These are phyloP conservation scores for Plantago major DNA, from an alignment of 257 asterid genomes.

Conservation along the genomic window DNA sequence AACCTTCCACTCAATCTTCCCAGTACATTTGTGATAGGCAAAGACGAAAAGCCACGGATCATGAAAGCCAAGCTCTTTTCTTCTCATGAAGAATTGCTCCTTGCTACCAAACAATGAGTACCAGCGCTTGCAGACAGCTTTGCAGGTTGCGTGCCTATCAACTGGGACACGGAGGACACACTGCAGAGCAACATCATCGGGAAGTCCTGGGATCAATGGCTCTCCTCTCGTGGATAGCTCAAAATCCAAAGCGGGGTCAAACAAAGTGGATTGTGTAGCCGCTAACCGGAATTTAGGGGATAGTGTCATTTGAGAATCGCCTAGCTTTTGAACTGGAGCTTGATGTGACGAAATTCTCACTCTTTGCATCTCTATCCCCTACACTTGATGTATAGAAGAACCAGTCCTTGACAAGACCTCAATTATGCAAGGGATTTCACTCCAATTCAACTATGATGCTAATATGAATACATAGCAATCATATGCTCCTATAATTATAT, in stretches of 20 bases:
- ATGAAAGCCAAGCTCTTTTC: conserved; percentile 72
- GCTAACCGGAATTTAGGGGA: conserved; percentile 58
- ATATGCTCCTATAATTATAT: neutral
- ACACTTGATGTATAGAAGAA: neutral
- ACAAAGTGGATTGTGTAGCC: conserved; percentile 39
- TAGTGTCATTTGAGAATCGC: conserved; percentile 78
- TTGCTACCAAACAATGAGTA: conserved; percentile 65
- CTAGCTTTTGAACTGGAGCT: conserved; percentile 45
- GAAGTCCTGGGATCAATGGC: conserved; percentile 80
- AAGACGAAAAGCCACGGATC: conserved; percentile 92
- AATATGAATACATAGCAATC: neutral
- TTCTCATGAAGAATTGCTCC: conserved; percentile 61
- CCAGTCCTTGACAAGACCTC: neutral
- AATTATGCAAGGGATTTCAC: neutral
- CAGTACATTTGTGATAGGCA: conserved; percentile 76
- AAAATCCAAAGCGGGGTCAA: conserved; percentile 30
- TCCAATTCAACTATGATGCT: neutral
- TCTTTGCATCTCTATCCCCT: neutral
- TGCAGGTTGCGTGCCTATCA: conserved; percentile 42
- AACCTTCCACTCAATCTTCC: conserved; percentile 85
- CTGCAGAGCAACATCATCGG: conserved; percentile 84
- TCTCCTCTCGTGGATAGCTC: conserved; percentile 40
- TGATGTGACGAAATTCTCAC: conserved; percentile 6
- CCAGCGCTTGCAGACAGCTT: conserved; percentile 75
- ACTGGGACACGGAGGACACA: conserved; percentile 91